phyloP scores from a whole-genome alignment of 176 grass and related monocot genomes.

The Ananas comosus region DNA sequence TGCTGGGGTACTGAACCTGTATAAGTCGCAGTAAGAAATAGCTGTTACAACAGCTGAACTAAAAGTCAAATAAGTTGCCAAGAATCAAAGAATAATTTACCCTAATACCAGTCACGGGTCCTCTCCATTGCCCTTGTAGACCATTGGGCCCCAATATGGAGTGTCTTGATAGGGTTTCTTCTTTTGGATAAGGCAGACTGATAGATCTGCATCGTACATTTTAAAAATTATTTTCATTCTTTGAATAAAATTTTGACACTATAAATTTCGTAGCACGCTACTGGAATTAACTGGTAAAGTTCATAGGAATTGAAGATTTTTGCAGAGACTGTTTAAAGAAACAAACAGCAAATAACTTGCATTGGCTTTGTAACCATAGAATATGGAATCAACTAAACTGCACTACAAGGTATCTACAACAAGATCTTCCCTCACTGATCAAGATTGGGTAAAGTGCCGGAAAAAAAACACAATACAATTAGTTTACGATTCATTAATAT shows the following conservation, averaged over 20 bases:
- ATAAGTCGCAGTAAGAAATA: slow-evolving; percentile 32
- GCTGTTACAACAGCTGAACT: slow-evolving; percentile 2
- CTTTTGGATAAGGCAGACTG: slow-evolving; percentile 67
- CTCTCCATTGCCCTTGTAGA: slow-evolving; percentile 54
- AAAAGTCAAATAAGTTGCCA: slow-evolving; percentile 8
- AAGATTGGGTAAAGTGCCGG: too few relatives aligned
- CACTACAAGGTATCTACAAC: too few relatives aligned
- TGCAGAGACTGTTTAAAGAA: too few relatives aligned
- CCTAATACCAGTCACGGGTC: slow-evolving; percentile 67
- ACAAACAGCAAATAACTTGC: too few relatives aligned
- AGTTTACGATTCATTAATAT: too few relatives aligned
- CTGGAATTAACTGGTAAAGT: too few relatives aligned
- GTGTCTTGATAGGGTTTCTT: slow-evolving; percentile 97
- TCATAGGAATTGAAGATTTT: too few relatives aligned
- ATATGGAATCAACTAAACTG: too few relatives aligned
- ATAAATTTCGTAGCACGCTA: too few relatives aligned
- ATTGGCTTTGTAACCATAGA: too few relatives aligned
- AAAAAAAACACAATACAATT: too few relatives aligned
- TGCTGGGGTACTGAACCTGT: slow-evolving; percentile 94
- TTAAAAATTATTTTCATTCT: not conserved
- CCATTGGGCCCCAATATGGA: slow-evolving; percentile 98
- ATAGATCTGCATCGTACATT: slow-evolving; percentile 47
- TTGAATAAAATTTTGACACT: slow-evolving; percentile 6
- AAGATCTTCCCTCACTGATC: too few relatives aligned
- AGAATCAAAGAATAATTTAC: slow-evolving; percentile 38